Evolutionary conservation across 106 monocot species (phyloP), one percentile per base, ranked within the genome.

Genomic region (Acanthochlamys bracteata): DNA sequence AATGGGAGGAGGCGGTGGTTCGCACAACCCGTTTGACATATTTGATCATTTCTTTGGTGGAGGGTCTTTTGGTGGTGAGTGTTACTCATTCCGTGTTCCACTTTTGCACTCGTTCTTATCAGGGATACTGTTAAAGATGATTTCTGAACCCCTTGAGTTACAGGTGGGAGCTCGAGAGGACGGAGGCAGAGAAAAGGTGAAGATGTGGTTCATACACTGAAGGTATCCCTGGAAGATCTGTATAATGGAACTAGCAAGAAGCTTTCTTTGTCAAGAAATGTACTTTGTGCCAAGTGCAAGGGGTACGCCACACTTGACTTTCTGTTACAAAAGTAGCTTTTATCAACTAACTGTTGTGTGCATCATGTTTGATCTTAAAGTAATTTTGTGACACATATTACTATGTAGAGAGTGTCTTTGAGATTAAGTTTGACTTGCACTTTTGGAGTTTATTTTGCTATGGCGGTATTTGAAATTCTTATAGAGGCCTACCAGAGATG

Each of bases 241-340:
- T 89, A 84, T 42, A 89, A 84, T 59, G 82, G 82, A 16, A 77
- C 85, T 41, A 59, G 76, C 8, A 89, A 82, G 57, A 85, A 79
- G 62, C 72, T 89, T 26, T 85, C 79, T 10, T 53, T 85, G 40
- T 82, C 89, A 54, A 76, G 76, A 43, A 82, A 77, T 74, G 85
- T 64, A 4, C 57, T 85, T 7, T 89, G 89, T 66, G 62, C 73
- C 13, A 89, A 82, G 43, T 89, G 89, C 76, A 76, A 79, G 66
- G 89, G 89, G 89, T 89, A 71, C 69, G 71, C 19, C 17, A 20
- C 25, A 20, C 24, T 6, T 53, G 3, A 23, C 22, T 10, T 42
- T 27, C 33, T 53, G 33, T 53, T 53, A 14, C 4, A 25, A 8
- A 26, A 59, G 16, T 59, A 0, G 16, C 22, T 15, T 41, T 2